Evolutionary conservation across 306 rosid species (phyloP).

Genomic region (Acacia melanoxylon): DNA sequence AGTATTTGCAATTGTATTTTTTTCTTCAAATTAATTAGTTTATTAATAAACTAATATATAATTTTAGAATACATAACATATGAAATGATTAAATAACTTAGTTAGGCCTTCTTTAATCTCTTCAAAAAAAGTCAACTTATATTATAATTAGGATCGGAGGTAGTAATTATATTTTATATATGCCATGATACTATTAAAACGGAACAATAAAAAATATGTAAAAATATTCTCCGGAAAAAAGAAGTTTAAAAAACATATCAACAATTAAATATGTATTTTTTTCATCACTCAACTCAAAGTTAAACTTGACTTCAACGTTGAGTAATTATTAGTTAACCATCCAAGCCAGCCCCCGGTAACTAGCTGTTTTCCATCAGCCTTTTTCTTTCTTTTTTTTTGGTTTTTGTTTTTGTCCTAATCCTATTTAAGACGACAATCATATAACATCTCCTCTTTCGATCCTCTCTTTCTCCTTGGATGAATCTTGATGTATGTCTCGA

Average conservation of each 20-base stretch:
- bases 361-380: not conserved
- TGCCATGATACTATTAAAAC: not conserved
- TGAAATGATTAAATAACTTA: too few species aligned
- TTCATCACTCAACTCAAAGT: not conserved
- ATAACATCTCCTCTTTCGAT: conserved; percentile 12
- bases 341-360: conserved; percentile 1
- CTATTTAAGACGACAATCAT: not conserved
- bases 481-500: not conserved
- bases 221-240: not conserved
- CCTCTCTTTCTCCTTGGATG: not conserved
- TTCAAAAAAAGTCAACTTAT: too few species aligned
- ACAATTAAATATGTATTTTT: not conserved
- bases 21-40: too few species aligned
- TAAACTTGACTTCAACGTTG: conserved; percentile 21
- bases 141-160: too few species aligned
- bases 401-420: not conserved
- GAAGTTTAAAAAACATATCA: not conserved
- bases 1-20: too few species aligned
- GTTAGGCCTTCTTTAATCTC: too few species aligned
- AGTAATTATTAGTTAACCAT: not conserved
- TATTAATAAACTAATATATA: too few species aligned
- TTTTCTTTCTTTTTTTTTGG: not conserved
- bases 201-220: not conserved
- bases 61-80: too few species aligned
- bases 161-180: too few species aligned